A percentile compares a stretch with the other conserved stretches of the same genome.
Conservation (phyloP, 805 yeast species). For the Ogataea populi-albae region DNA sequence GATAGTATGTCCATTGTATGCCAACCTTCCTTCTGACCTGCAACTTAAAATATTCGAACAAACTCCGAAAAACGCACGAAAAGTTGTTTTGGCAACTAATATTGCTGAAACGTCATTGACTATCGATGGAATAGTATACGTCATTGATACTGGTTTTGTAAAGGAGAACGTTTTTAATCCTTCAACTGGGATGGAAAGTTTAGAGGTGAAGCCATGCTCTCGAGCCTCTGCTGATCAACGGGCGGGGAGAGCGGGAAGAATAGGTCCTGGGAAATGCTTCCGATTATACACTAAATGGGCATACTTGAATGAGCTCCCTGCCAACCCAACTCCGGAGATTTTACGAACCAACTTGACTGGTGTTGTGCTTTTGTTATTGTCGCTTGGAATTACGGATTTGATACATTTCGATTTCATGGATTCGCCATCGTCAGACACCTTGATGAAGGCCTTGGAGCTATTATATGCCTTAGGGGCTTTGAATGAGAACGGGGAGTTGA, state of each 20-base stretch:
- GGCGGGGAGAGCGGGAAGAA: conserved; percentile 98
- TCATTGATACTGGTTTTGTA: conserved; percentile 92
- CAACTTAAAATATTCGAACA: conserved; percentile 83
- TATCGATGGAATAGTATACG: conserved; percentile 92
- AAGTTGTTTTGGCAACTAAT: conserved; percentile 91
- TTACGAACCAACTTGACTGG: conserved; percentile 75
- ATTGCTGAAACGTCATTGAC: conserved; percentile 97
- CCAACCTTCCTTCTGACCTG: conserved; percentile 82
- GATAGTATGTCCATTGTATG: conserved; percentile 82
- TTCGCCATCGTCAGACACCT: conserved; percentile 71
- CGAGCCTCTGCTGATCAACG: conserved; percentile 95
- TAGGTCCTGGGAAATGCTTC: conserved; percentile 94
- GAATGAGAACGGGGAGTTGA: conserved; percentile 73
- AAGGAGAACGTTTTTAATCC: conserved; percentile 91
- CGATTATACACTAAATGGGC: conserved; percentile 84
- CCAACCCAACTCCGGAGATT: conserved; percentile 89
- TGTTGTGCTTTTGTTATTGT: conserved; percentile 71
- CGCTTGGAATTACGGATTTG: conserved; percentile 82
- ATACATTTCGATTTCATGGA: conserved; percentile 88
- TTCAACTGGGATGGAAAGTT: conserved; percentile 80
- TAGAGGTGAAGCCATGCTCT: conserved; percentile 84
- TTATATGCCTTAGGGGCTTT: conserved; percentile 87
- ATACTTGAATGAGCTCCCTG: conserved; percentile 70
- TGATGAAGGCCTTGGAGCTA: conserved; percentile 74
- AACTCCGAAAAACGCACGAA: conserved; percentile 74